phyloP scores from a whole-genome alignment of 1,139 yeast genomes.

The Debaryomyces nepalensis region DNA sequence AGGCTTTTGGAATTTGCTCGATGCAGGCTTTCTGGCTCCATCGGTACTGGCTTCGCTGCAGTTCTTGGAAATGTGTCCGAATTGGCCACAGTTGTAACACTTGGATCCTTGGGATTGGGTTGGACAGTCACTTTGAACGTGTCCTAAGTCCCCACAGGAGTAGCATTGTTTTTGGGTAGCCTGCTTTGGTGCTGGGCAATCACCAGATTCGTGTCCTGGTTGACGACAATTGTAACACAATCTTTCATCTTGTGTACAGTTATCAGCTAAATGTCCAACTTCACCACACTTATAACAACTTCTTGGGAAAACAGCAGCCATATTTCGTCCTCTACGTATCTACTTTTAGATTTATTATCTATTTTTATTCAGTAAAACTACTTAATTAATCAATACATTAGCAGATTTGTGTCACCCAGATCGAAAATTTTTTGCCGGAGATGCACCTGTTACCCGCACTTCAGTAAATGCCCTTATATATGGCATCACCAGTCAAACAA shows the following conservation, averaged over 20 bases:
- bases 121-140: slow-evolving; percentile 71
- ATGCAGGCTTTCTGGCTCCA: slow-evolving; percentile 26
- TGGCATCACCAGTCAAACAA: slow-evolving; percentile 74
- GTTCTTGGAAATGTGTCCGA: slow-evolving; percentile 83
- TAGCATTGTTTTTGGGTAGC: slow-evolving; percentile 85
- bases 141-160: slow-evolving; percentile 80
- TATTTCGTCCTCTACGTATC: slow-evolving; percentile 21
- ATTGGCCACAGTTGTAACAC: slow-evolving; percentile 65
- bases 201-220: slow-evolving; percentile 88
- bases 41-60: slow-evolving; percentile 51
- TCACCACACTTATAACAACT: slow-evolving; percentile 93
- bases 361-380: slow-evolving; percentile 4
- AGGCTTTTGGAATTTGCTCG: slow-evolving; percentile 30
- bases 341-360: slow-evolving; percentile 6
- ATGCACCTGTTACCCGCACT: slow-evolving; percentile 18
- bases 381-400: slow-evolving; percentile 7
- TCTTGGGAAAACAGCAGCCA: slow-evolving; percentile 77
- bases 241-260: slow-evolving; percentile 80
- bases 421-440: slow-evolving; percentile 12
- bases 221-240: slow-evolving; percentile 92
- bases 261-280: slow-evolving; percentile 89
- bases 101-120: slow-evolving; percentile 53
- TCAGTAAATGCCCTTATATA: slow-evolving; percentile 50
- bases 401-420: slow-evolving; percentile 6
- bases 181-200: slow-evolving; percentile 87